Evolutionary conservation across 75 land plant genomes (phyloP), one percentile per base, ranked within the genome.

Genomic region (Pinus albicaulis): DNA sequence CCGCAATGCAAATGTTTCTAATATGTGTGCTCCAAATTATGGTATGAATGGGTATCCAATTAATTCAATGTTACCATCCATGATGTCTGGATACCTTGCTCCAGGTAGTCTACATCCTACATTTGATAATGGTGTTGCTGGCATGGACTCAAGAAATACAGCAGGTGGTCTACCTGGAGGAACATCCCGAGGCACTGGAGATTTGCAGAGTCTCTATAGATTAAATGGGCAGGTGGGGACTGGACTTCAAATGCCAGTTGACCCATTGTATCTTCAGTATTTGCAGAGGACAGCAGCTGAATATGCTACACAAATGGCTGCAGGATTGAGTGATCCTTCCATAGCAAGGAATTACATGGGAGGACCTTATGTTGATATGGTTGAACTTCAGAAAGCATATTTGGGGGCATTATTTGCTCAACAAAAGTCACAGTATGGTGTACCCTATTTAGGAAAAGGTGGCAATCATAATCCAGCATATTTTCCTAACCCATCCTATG

Each of bases 371-470:
- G 77, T 78, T 23, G 91, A 93, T 79, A 76, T 89, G 63, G 60
- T 89, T n/a, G 90, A 84, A 28, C 14, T 90, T 12, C 95, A 91
- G 41, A 89, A 87, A 76, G 89, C 77, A 38, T 87, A 91, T 56
- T 74, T 89, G 63, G 86, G 82, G 31, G 76, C 88, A 17, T 60
- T 91, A 78, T 76, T 84, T 69, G 80, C 87, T 17, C 90, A 84
- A 72, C 93, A 95, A 63, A 92, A 86, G 48, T 82, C 86, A n/a
- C 91, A 90, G 72, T 77, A 82, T 80, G 82, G 82, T n/a, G 55
- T 81, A 57, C 86, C 86, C 10, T 74, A 79, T 34, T 53, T 80
- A 16, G 76, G 79, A 12, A 86, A 84, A 76, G 79, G 80, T 69
- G 86, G 85, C 12, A 74, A 77, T 62, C 57, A 85, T 7, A 82